These are phyloP conservation scores for Scopulariopsis brevicaulis DNA, from an alignment of 2,329 filamentous ascomycete genomes.

Conservation along the genomic window DNA sequence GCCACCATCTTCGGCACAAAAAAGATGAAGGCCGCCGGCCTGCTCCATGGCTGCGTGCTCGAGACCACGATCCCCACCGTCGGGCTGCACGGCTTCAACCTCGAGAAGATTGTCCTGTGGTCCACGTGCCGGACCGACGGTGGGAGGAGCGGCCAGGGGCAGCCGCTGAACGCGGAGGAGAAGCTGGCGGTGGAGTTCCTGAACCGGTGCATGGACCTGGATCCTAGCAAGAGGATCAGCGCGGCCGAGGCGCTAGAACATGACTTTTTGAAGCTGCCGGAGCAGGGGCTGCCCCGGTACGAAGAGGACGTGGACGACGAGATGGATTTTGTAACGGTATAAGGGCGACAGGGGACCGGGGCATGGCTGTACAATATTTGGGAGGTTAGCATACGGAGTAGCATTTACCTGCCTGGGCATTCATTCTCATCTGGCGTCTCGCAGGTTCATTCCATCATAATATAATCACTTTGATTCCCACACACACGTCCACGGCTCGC, in stretches of 20 bases:
- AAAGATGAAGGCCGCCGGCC: slow-evolving; percentile 72
- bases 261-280: slow-evolving; percentile 44
- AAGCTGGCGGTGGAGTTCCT: slow-evolving; percentile 63
- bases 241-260: slow-evolving; percentile 64
- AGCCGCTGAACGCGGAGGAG: slow-evolving; percentile 53
- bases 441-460: not conserved
- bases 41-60: slow-evolving; percentile 82
- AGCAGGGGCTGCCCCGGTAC: not conserved
- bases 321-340: slow-evolving; percentile 4
- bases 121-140: slow-evolving; percentile 67
- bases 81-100: slow-evolving; percentile 69
- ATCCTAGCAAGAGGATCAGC: slow-evolving; percentile 62
- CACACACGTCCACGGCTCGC: not conserved
- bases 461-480: not conserved
- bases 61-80: slow-evolving; percentile 91
- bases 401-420: not conserved
- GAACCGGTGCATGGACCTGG: slow-evolving; percentile 61
- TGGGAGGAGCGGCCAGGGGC: slow-evolving; percentile 36
- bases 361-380: not conserved
- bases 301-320: slow-evolving; percentile 2
- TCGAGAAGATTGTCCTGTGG: slow-evolving; percentile 94
- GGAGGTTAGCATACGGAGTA: not conserved
- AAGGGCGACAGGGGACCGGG: not conserved
- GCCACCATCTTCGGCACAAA: slow-evolving; percentile 83
- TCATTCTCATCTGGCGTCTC: not conserved